Evolutionary conservation across 164 flowering plant species (phyloP).

Genomic region (Warburgia ugandensis): DNA sequence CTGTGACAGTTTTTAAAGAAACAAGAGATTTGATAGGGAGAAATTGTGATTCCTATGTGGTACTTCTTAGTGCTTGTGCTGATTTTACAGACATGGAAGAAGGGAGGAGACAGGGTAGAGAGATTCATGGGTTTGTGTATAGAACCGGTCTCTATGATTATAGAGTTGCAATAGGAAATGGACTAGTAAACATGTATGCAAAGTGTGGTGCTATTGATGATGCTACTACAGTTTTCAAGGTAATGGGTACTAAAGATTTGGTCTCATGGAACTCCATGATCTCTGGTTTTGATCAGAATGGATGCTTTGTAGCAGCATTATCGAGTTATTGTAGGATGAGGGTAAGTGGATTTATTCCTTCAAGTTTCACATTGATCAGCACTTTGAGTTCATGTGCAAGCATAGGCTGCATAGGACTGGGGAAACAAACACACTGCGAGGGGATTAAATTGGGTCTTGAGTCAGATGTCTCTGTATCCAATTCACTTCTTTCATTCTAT

Average conservation of each 20-base stretch:
- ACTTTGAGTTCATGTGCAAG: constrained; percentile 80
- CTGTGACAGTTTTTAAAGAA: constrained; percentile 41
- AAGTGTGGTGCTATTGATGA: constrained; percentile 53
- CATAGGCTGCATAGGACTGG: constrained; percentile 41
- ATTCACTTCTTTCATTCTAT: constrained; percentile 73
- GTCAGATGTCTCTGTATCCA: constrained; percentile 72
- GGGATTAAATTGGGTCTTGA: constrained; percentile 73
- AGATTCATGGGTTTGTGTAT: constrained; percentile 63
- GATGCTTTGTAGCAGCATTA: constrained; percentile 50
- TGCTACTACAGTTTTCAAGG: constrained; percentile 45
- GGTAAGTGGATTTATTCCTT: constrained; percentile 39
- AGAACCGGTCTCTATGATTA: constrained; percentile 36
- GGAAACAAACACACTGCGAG: constrained; percentile 61
- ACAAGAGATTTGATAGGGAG: constrained; percentile 38
- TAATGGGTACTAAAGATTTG: constrained; percentile 53
- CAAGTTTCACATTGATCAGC: constrained; percentile 71
- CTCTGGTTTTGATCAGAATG: constrained; percentile 77
- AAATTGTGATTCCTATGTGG: constrained; percentile 56
- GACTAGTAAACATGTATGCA: constrained; percentile 76
- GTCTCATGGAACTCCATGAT: constrained; percentile 88
- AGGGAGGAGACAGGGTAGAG: constrained; percentile 60
- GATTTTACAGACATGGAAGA: constrained; percentile 37
- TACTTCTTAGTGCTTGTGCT: constrained; percentile 64
- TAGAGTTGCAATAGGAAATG: constrained; percentile 56
- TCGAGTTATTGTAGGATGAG: constrained; percentile 42